A percentile compares a stretch with the other conserved stretches of the same genome.
Evolutionary conservation across 202 grass and related monocot species (phyloP).

Genomic region (Schoenoplectus tabernaemontani): DNA sequence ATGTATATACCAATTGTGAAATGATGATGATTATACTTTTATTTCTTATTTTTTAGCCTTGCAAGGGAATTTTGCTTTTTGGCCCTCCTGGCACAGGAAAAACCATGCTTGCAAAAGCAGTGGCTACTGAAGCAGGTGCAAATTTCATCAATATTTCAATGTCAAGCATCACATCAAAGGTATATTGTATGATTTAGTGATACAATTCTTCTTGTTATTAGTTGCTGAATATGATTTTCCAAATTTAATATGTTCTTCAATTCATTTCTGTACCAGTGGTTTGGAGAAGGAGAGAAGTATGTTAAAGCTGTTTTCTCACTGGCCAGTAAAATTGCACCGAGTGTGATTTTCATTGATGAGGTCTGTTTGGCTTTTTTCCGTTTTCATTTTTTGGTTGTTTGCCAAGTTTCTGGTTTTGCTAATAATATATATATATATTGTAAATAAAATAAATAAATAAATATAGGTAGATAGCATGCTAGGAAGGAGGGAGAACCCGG

Average conservation of each 20-base stretch:
- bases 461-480: constrained; percentile 97
- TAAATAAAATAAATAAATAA: too few relatives aligned
- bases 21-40: neutral
- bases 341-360: constrained; percentile 99
- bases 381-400: neutral
- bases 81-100: constrained; percentile 98
- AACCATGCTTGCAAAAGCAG: constrained; percentile 99
- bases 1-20: neutral
- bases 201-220: constrained; percentile 17
- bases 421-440: neutral
- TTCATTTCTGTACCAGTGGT: constrained; percentile 61
- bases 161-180: constrained; percentile 99
- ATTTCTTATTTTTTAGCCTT: constrained; percentile 62
- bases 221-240: constrained; percentile 21
- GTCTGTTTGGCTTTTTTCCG: constrained; percentile 33
- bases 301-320: constrained; percentile 97
- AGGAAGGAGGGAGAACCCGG: constrained; percentile 97
- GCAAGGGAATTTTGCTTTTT: constrained; percentile 99
- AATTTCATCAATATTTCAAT: constrained; percentile 99
- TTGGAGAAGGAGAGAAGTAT: constrained; percentile 99
- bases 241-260: constrained; percentile 21
- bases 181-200: constrained; percentile 29
- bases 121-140: constrained; percentile 95
- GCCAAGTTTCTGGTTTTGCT: neutral
- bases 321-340: constrained; percentile 97